Conservation (phyloP, 2,329 filamentous ascomycete genomes). For the Chalaropsis ovoidea region DNA sequence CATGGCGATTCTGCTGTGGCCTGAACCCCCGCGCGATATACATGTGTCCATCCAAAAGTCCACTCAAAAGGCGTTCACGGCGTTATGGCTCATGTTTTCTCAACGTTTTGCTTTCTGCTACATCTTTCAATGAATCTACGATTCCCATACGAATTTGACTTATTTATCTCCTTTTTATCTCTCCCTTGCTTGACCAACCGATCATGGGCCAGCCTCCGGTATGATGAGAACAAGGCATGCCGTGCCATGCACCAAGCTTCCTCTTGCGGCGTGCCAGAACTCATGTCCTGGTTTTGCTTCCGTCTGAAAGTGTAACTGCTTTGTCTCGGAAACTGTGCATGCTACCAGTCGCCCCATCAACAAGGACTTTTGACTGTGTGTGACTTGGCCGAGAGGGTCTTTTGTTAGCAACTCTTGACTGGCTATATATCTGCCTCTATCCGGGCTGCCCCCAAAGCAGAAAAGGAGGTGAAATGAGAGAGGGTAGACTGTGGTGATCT, state of each 20-base stretch:
- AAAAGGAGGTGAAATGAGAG: not conserved
- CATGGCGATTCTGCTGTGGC: not conserved
- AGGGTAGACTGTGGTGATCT: not conserved
- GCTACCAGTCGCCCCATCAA: not conserved
- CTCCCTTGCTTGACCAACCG: not conserved
- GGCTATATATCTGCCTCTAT: not conserved
- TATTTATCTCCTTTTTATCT: not conserved
- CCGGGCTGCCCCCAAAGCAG: not conserved
- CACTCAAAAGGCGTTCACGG: constrained; percentile 15
- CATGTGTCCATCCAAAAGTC: constrained; percentile 9
- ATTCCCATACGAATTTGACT: not conserved
- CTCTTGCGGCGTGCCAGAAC: not conserved
- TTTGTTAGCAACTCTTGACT: not conserved
- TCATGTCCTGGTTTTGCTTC: not conserved
- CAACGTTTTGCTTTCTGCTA: not conserved
- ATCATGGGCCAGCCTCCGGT: not conserved
- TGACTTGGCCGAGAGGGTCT: constrained; percentile 2
- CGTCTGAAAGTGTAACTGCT: not conserved
- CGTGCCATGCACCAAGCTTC: too few relatives aligned
- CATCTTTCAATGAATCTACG: constrained; percentile 10
- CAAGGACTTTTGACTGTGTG: constrained; percentile 5
- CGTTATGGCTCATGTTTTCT: constrained; percentile 3
- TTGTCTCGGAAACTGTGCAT: not conserved
- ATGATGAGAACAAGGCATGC: constrained; percentile 5
- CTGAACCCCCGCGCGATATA: not conserved